A percentile compares a stretch with the other conserved stretches of the same genome.
These are phyloP conservation scores for Claviceps digitariae DNA, from an alignment of 2,329 filamentous ascomycete species.

Conservation along the genomic window DNA sequence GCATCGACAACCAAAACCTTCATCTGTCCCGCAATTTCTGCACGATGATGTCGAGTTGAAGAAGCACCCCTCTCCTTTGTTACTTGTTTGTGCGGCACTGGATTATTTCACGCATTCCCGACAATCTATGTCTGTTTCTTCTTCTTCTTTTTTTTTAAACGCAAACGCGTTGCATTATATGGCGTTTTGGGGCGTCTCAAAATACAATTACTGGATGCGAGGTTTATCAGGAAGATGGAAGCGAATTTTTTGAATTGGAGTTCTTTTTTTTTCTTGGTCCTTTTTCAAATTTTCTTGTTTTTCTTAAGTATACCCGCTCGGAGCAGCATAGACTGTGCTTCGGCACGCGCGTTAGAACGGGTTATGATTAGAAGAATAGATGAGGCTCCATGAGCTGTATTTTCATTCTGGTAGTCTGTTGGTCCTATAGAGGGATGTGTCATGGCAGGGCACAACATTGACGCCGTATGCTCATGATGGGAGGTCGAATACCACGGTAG, in stretches of 20 bases:
- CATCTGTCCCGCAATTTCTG: not conserved
- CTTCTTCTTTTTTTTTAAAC: not conserved
- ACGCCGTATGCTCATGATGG: no score
- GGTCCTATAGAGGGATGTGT: no score
- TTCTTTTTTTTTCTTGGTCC: not conserved
- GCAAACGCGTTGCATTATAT: slow-evolving; percentile 2
- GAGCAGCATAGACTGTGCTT: slow-evolving; percentile 1
- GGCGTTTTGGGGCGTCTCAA: not conserved
- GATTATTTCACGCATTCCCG: no score
- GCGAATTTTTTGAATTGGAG: not conserved
- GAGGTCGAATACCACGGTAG: no score
- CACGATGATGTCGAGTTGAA: not conserved
- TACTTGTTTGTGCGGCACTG: not conserved
- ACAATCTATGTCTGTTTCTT: not conserved
- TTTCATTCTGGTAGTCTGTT: not conserved
- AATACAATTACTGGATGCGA: not conserved
- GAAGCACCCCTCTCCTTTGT: not conserved
- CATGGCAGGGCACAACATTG: no score
- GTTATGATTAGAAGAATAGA: slow-evolving; percentile 4
- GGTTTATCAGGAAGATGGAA: not conserved
- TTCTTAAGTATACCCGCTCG: slow-evolving; percentile 1
- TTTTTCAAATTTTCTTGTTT: not conserved
- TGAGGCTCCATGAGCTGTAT: not conserved
- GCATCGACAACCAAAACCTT: not conserved
- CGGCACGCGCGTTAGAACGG: not conserved